Conservation (phyloP, 164 flowering plant genomes). For the Aristolochia contorta region DNA sequence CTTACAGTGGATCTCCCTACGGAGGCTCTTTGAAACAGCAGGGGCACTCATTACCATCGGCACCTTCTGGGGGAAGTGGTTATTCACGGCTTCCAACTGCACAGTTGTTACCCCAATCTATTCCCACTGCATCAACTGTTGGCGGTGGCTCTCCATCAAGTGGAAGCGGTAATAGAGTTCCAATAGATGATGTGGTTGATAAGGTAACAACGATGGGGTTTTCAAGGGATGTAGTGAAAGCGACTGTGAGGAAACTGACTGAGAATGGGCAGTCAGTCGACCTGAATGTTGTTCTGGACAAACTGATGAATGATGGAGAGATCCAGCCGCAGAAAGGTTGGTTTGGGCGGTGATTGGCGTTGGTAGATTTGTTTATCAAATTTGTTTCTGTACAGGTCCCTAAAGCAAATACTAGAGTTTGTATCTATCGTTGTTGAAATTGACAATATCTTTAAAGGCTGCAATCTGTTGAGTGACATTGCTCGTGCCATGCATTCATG, state of each 20-base stretch:
- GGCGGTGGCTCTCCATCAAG: constrained; percentile 47
- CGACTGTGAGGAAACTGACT: constrained; percentile 68
- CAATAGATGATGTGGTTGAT: constrained; percentile 84
- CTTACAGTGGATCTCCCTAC: constrained; percentile 43
- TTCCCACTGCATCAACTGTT: constrained; percentile 55
- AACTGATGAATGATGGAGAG: constrained; percentile 77
- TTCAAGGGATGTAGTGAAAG: constrained; percentile 77
- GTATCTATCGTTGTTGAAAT: background rate
- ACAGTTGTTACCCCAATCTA: constrained; percentile 61
- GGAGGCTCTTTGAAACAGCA: constrained; percentile 37
- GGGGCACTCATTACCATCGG: constrained; percentile 30
- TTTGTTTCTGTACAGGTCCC: constrained; percentile 1
- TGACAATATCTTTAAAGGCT: background rate
- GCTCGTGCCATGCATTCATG: too few relatives aligned
- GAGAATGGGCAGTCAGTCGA: constrained; percentile 94
- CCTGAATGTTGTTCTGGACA: constrained; percentile 83
- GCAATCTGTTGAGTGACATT: too few relatives aligned
- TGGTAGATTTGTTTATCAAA: background rate
- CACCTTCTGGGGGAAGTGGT: constrained; percentile 38
- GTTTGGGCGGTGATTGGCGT: constrained; percentile 47
- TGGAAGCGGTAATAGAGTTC: constrained; percentile 73
- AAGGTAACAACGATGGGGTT: constrained; percentile 85
- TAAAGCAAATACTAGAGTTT: background rate
- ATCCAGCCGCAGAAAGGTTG: constrained; percentile 62
- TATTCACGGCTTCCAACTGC: constrained; percentile 88